A percentile compares a stretch with the other conserved stretches of the same genome.
Evolutionary conservation across 2,329 filamentous ascomycete species (phyloP).

Genomic region (Parasarocladium wereldwijsianum): DNA sequence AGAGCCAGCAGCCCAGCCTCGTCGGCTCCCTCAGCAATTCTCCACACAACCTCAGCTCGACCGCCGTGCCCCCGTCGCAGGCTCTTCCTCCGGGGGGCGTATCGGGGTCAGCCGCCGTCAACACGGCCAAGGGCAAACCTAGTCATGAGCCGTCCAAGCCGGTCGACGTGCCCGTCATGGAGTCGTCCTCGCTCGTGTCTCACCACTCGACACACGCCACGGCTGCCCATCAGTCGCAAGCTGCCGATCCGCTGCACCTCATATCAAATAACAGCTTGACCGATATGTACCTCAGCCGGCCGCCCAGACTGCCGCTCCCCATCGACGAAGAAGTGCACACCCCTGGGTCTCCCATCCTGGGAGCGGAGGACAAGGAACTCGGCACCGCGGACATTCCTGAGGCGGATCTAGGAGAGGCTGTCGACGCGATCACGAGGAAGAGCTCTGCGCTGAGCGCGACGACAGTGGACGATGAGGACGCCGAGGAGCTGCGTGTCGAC

Average conservation of each 20-base stretch:
- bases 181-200: slow-evolving; percentile 18
- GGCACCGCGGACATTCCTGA: slow-evolving; percentile 32
- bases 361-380: slow-evolving; percentile 40
- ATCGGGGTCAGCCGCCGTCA: background rate
- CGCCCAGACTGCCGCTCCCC: slow-evolving; percentile 77
- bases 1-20: slow-evolving; percentile 32
- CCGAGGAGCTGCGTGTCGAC: slow-evolving; percentile 62
- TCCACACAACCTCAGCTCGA: slow-evolving; percentile 23
- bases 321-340: slow-evolving; percentile 86
- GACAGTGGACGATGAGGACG: slow-evolving; percentile 61
- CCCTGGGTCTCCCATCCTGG: slow-evolving; percentile 78
- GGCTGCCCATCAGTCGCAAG: slow-evolving; percentile 13
- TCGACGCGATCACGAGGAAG: slow-evolving; percentile 34
- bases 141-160: slow-evolving; percentile 40
- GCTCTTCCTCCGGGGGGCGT: background rate
- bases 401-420: slow-evolving; percentile 31
- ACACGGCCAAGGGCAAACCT: slow-evolving; percentile 10
- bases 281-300: slow-evolving; percentile 52
- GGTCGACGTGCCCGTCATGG: slow-evolving; percentile 37
- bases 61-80: slow-evolving; percentile 2
- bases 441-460: slow-evolving; percentile 45
- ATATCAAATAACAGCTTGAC: slow-evolving; percentile 43
- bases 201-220: slow-evolving; percentile 20
- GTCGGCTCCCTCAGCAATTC: slow-evolving; percentile 33
- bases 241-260: slow-evolving; percentile 23